Evolutionary conservation across 202 grass and related monocot genomes (phyloP), one percentile per base, ranked within the genome.

Genomic region (Carex sylvatica): DNA sequence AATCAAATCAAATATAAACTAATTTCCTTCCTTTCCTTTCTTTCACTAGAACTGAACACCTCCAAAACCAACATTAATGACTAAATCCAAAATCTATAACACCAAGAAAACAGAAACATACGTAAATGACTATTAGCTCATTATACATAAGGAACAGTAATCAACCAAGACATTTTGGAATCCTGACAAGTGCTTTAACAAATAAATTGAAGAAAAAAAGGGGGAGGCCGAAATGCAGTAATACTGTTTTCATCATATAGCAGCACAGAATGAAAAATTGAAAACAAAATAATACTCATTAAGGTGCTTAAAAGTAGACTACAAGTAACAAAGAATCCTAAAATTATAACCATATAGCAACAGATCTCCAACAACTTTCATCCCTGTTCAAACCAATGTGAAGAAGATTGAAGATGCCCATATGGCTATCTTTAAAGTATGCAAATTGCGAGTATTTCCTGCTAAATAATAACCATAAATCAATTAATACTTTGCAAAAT

Each of bases 121-220:
- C 58, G 61, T 58, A 85, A 56, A 88, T 80, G 61, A 87, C 74
- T 83, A 90, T 88, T 81, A 94, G 60, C 86, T 90, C 82, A 87
- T 87, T 92, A 88, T 91, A 94, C 88, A 86, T 88, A 82, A 84
- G 83, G 67, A 80, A 88, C 83, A 84, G 70, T 78, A 35, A 81
- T 70, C 65, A 91, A 89, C 79, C 74, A 92, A 24, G 51, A 87
- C 59, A 87, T 56, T 83, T 87, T 56, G 81, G 80, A 13, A 87
- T 69, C 85, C 80, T 92, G 87, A 90, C 52, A 84, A 70, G 58
- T 82, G 59, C 61, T 83, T 64, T 13, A 95, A 87, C 84, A 95
- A 95, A 95, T 88, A 90, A 94, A 95, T 85, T 18, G 70, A 80
- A 86, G 79, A 56, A 70, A 80, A 61, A 8, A 35, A 4, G 3